Evolutionary conservation across 352 stramenopile genomes (phyloP), one percentile per base, ranked within the genome.

Genomic region (Pythium dissotocum): DNA sequence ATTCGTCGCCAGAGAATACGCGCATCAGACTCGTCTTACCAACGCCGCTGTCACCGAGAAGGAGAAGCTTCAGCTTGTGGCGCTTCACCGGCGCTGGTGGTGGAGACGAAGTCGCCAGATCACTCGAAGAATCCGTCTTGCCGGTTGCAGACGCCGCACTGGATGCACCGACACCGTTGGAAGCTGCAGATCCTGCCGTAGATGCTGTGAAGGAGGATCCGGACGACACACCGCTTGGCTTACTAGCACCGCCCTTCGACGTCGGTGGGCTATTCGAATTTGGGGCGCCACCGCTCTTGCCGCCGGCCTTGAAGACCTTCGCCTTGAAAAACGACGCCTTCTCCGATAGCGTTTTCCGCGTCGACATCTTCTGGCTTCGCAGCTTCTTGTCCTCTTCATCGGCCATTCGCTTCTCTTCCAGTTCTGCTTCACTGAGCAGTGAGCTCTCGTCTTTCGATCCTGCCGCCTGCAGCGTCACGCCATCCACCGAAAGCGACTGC

Each of bases 21-120:
- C 89, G 83, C 85, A 98, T 97, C 44, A 98, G 69, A 78, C 88
- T 97, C 4, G 89, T 98, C 64, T 98, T 98, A 65, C 93, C 93
- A 9, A 98, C 93, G 3, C 88, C 87, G 61, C 85, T 96, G 69
- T 98, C 93, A 49, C 93, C 93, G 0, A 98, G 77, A 63, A 98
- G 68, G 33, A 98, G 68, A 13, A 98, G 70, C 74, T 98, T 98
- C 14, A 98, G 72, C 63, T 95, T 95, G 63, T 95, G 85, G 2
- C 76, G 77, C 68, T 95, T 94, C 65, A 91, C 72, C 1, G 82
- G 71, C 0, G 80, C 72, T 14, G 57, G 62, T 36, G 14, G 66
- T 21, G 14, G 77, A 65, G 58, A 44, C 24, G 16, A 24, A n/a
- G 59, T 42, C 18, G 58, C 46, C 0, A 54, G 13, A 16, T 56